Base-by-base conservation (phyloP, 1,284 basidiomycete species). In the Trichosporon ovoides region DNA sequence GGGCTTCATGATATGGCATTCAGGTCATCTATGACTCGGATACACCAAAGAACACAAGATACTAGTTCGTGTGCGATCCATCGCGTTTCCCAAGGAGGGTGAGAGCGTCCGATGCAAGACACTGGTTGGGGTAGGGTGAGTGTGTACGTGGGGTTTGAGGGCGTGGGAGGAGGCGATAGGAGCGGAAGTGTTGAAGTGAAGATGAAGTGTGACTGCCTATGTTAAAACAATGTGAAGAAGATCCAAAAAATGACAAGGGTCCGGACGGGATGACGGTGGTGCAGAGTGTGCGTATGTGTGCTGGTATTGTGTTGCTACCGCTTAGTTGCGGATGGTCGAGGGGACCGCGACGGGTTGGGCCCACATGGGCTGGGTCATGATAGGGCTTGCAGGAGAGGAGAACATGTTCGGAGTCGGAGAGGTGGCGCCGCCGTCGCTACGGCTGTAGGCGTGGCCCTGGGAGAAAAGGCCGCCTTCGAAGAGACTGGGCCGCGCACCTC, bases 371-470 rank as follows among this genome's bases (percentile, higher is more conserved):
- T 48, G 43, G 22, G 43, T 48, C 43, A 48, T 48, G 22, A 48
- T 22, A 24, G 43, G 43, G 24, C 57, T 57, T 60, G 61, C 36
- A 67, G 66, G 33, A 22, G 58, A 63, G 38, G 40, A 19, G 18
- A 38, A 36, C 28, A 50, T 31, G 28, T 52, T 40, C 6, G 24
- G 22, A 9, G 43, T 28, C 12, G 43, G 43, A 13, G 43, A 48
- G 22, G 43, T 28, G 43, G 43, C 43, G 28, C 43, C 22, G 24
- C 28, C 43, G 43, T 48, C 22, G 43, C 43, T 48, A 22, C 43
- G 43, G 43, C 43, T 48, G 43, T 48, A 28, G 13, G 43, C 43
- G 22, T 48, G 43, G 12, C 43, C 43, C 43, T 48, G 43, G 24
- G 43, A 48, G 24, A 48, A 48, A 14, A 48, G 43, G 2, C 43